Conservation (phyloP, 2,329 filamentous ascomycete genomes). For the Hypoxylon rubiginosum region DNA sequence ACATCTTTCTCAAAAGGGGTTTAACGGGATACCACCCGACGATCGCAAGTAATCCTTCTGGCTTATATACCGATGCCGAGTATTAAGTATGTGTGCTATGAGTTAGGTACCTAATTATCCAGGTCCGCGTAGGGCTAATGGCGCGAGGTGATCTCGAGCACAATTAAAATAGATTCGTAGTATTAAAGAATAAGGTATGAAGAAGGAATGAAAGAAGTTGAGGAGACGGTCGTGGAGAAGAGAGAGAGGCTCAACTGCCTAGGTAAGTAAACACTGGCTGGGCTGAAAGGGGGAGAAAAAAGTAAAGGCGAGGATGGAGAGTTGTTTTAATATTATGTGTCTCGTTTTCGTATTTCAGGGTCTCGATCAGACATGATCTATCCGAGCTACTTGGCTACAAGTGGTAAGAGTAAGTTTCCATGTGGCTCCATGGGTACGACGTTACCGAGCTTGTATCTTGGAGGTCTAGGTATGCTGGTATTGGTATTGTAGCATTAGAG, state of each 20-base stretch:
- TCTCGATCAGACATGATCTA: constrained; percentile 19
- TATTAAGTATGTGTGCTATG: background rate
- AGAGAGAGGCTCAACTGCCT: constrained; percentile 17
- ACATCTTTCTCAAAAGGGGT: constrained; percentile 51
- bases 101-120: background rate
- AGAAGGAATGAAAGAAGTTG: constrained; percentile 7
- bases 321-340: constrained; percentile 37
- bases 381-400: constrained; percentile 9
- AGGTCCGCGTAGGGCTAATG: constrained; percentile 4
- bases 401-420: constrained; percentile 34
- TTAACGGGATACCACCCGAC: constrained; percentile 10
- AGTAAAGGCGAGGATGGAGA: constrained; percentile 25
- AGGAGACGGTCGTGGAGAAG: background rate
- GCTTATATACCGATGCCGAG: background rate
- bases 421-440: constrained; percentile 35
- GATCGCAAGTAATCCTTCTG: constrained; percentile 2
- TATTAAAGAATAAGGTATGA: constrained; percentile 17
- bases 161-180: constrained; percentile 7
- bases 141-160: constrained; percentile 4
- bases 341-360: constrained; percentile 44
- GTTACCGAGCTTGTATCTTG: constrained; percentile 15
- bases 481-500: no score
- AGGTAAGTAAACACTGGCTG: constrained; percentile 26
- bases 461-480: no score
- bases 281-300: constrained; percentile 19